Evolutionary conservation across 345 rosid species (phyloP).

Genomic region (Melaleuca quinquenervia): DNA sequence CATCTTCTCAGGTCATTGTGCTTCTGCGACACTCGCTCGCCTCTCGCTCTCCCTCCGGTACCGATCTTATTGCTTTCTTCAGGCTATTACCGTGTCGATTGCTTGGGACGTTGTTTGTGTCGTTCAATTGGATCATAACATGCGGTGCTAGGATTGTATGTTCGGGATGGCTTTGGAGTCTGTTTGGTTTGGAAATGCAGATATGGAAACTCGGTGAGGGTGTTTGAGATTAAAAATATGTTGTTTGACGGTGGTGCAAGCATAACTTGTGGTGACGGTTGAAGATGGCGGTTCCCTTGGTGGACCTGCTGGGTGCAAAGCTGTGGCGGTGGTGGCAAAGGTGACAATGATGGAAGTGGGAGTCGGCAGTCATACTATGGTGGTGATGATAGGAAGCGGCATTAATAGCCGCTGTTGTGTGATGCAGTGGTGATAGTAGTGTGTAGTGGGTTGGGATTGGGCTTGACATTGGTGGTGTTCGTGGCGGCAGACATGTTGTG

Average conservation of each 20-base stretch:
- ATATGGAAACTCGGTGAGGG: neutral
- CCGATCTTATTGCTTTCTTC: neutral
- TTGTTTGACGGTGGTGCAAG: neutral
- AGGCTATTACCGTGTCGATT: neutral
- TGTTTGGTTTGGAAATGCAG: neutral
- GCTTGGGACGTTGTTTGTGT: neutral
- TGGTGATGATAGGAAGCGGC: neutral
- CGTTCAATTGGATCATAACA: neutral
- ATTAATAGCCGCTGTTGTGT: neutral
- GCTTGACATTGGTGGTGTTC: neutral
- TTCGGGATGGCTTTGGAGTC: neutral
- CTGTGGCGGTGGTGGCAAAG: neutral
- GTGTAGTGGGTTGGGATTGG: neutral
- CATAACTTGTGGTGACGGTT: neutral
- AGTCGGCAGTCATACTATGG: neutral
- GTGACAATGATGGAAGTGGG: neutral
- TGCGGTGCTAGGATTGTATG: neutral
- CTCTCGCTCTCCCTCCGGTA: slow-evolving; percentile 24
- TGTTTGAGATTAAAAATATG: neutral
- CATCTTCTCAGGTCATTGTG: slow-evolving; percentile 35
- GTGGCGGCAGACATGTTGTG: neutral
- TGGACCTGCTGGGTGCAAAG: neutral
- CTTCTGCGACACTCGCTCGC: slow-evolving; percentile 41
- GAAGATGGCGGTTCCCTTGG: neutral
- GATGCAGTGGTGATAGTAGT: neutral